Base-by-base conservation (phyloP, 352 stramenopile species). In the Globisporangium echinulatum region DNA sequence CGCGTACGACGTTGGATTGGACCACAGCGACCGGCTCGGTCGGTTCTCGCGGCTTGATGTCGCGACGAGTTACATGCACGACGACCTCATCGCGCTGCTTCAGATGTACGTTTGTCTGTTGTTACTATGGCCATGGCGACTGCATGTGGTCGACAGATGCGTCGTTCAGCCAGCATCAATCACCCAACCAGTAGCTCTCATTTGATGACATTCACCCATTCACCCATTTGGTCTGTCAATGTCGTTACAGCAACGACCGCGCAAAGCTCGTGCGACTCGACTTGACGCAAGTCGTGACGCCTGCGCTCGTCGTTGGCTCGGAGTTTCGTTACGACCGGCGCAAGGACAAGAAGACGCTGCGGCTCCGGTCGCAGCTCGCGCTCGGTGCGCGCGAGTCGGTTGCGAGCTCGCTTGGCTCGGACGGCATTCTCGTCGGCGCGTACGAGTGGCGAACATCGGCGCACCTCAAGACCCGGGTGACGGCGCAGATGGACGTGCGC, bases 361-460 rank as follows among this genome's bases (percentile, higher is more conserved):
- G 82, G 0, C 51, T 89, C 46, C 69, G 80, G 51, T 74, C 78
- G 57, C 73, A 82, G 55, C 84, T 80, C 57, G 69, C 66, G 33
- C 13, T 90, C 52, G 85, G 61, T 46, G 61, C 63, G 47, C 68
- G 62, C 17, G 82, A 92, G 61, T 59, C 68, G 6, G 57, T 89
- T 37, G 71, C 72, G 5, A 77, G 74, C 54, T 92, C 82, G 9
- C 69, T 92, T 17, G 82, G 82, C 7, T 90, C 79, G 33, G 82
- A 92, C 59, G 82, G 82, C 50, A 80, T 90, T 47, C 72, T 87
- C 33, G 77, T 92, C 54, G 80, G 80, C 57, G 78, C 80, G 5
- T 90, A 88, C 66, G 82, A 90, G 61, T 92, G 82, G 82, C 79
- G 71, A 52, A 88, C 80, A 13, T 90, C 80, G 47, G 64, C 70